A percentile compares a stretch with the other conserved stretches of the same genome.
phyloP scores from a whole-genome alignment of 345 rosid genomes.

The Hibiscus trionum region DNA sequence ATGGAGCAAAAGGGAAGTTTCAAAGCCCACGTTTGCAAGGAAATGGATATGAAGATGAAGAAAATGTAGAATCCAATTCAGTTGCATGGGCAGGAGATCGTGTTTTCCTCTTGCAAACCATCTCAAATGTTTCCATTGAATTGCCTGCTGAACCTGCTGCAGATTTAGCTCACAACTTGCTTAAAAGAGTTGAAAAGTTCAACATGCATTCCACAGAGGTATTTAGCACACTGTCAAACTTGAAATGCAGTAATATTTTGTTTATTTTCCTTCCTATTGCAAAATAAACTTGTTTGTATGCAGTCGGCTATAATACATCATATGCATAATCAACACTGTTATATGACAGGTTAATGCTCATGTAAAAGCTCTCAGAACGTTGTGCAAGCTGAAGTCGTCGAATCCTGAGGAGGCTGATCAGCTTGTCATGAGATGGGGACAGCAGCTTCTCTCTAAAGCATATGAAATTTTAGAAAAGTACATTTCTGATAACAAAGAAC shows the following conservation, averaged over 20 bases:
- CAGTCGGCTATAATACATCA: neutral
- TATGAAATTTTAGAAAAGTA: constrained; percentile 51
- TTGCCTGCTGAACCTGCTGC: constrained; percentile 81
- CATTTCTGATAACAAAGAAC: constrained; percentile 32
- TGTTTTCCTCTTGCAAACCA: constrained; percentile 83
- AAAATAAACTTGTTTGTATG: neutral
- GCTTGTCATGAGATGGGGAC: constrained; percentile 66
- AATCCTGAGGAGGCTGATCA: constrained; percentile 51
- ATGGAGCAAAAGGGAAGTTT: constrained; percentile 31
- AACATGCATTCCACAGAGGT: constrained; percentile 88
- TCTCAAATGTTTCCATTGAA: constrained; percentile 80
- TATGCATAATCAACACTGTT: neutral
- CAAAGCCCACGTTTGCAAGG: constrained; percentile 25
- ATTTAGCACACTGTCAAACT: constrained; percentile 11
- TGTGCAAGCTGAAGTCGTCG: constrained; percentile 65
- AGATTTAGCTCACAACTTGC: constrained; percentile 78
- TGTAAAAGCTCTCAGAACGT: constrained; percentile 77
- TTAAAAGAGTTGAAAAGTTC: constrained; percentile 69
- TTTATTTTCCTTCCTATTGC: neutral
- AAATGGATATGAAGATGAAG: constrained; percentile 31
- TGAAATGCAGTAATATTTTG: neutral
- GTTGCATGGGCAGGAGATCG: constrained; percentile 88
- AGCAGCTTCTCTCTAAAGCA: constrained; percentile 59
- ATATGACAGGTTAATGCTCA: constrained; percentile 82
- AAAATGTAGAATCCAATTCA: constrained; percentile 36